A percentile compares a stretch with the other conserved stretches of the same genome.
Conservation (phyloP, 2,329 filamentous ascomycete species). For the Exophiala dermatitidis region DNA sequence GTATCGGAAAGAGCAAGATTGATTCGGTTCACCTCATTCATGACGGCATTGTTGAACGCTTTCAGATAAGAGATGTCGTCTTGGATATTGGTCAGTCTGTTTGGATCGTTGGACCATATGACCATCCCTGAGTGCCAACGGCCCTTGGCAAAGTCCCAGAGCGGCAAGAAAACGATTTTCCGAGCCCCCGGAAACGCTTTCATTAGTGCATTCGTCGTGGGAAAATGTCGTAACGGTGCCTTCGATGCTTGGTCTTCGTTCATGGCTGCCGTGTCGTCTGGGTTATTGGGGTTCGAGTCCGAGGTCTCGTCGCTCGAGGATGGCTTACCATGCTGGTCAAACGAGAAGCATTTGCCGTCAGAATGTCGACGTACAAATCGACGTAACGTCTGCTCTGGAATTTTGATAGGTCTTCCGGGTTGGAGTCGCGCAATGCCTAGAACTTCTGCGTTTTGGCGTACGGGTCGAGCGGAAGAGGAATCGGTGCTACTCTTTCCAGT, state of each 20-base stretch:
- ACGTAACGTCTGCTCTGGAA: constrained; percentile 38
- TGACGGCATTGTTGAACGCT: constrained; percentile 38
- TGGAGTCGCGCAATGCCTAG: constrained; percentile 7
- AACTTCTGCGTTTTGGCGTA: constrained; percentile 29
- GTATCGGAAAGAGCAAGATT: constrained; percentile 38
- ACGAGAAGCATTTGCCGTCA: constrained; percentile 54
- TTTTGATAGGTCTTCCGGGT: constrained; percentile 14
- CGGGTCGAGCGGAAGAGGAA: constrained; percentile 3
- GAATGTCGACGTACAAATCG: constrained; percentile 42
- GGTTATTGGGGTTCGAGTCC: constrained; percentile 19
- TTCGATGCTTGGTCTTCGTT: background rate
- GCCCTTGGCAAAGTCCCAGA: constrained; percentile 45
- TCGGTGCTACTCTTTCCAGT: constrained; percentile 7
- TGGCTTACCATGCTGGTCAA: constrained; percentile 74
- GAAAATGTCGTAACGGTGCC: constrained; percentile 1
- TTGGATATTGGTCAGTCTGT: constrained; percentile 31
- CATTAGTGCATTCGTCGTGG: constrained; percentile 15
- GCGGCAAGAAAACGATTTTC: constrained; percentile 40
- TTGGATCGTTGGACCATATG: constrained; percentile 37
- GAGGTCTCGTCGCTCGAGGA: constrained; percentile 64
- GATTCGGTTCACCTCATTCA: constrained; percentile 40
- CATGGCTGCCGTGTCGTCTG: constrained; percentile 12
- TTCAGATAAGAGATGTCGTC: constrained; percentile 37
- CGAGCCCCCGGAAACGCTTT: constrained; percentile 21
- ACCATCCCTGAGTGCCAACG: constrained; percentile 43